These are phyloP conservation scores for Phytophthora cactorum DNA, from an alignment of 352 stramenopile species.

Conservation along the genomic window DNA sequence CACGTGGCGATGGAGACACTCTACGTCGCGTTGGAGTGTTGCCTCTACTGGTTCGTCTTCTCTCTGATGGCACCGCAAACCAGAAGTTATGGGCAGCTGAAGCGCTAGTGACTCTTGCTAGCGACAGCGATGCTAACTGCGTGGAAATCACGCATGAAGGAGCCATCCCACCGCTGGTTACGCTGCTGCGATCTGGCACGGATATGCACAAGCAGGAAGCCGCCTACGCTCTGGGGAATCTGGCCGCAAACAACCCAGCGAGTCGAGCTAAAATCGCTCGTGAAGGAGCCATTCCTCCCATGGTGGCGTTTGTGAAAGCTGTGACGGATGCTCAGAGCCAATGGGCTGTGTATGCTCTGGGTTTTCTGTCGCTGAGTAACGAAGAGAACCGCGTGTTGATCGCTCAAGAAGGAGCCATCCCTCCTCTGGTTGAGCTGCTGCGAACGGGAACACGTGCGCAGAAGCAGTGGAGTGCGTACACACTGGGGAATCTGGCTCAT, in stretches of 20 bases:
- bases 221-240: conserved; percentile 25
- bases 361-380: conserved; percentile 18
- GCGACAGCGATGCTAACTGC: conserved; percentile 24
- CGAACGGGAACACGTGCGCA: conserved; percentile 12
- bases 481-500: conserved; percentile 25
- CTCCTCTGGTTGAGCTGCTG: conserved; percentile 18
- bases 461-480: conserved; percentile 30
- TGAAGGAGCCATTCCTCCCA: conserved; percentile 28
- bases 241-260: conserved; percentile 11
- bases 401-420: conserved; percentile 23
- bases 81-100: conserved; percentile 25
- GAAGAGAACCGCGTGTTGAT: conserved; percentile 26
- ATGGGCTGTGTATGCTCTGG: conserved; percentile 27
- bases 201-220: conserved; percentile 36
- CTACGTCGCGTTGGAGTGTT: conserved; percentile 16
- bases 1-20: conserved; percentile 7
- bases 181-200: conserved; percentile 20
- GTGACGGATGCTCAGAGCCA: conserved; percentile 33
- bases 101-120: conserved; percentile 17
- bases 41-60: conserved; percentile 6
- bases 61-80: conserved; percentile 11
- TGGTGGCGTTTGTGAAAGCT: conserved; percentile 25
- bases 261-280: conserved; percentile 21
- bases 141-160: conserved; percentile 19
- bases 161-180: conserved; percentile 21